Base-by-base conservation (phyloP, 805 yeast species). In the Candida saitoana region DNA sequence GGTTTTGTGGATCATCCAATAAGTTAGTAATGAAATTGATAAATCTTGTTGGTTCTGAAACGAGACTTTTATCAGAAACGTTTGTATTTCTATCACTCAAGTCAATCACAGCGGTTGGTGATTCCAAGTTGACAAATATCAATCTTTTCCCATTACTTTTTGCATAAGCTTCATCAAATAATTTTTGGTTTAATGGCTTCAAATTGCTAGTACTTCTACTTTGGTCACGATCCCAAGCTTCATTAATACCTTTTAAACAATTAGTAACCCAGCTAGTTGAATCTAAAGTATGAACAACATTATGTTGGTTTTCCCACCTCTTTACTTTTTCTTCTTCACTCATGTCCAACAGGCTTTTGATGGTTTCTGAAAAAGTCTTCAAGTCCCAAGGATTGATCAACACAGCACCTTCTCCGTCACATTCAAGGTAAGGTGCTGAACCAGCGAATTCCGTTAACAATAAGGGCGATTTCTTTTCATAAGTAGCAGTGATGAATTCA, bases 391-490 rank as follows among this genome's bases (percentile, higher is more conserved):
- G 99, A 55, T 93, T 93, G 29, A 91, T 81, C 29, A 88, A 61
- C 3, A 86, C 46, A 3, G 96, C 82, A 9, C 95, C 90, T 18
- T 77, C 65, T 1, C 71, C 72, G 11, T 53, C 46, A 36, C 62
- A 56, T 11, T 72, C 71, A 42, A 93, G 69, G 4, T 91, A 79
- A 4, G 84, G 74, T 0, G 98, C 96, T 8, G 96, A 86, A 1
- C 99, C 99, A 1, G 96, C 89, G 54, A 93, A 93, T 61, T 93
- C 99, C 30, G 96, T 86, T 42, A 93, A 63, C 36, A 93, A 75
- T 47, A 91, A 72, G 1, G 96, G 96, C 0, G 96, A 84, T 49
- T 84, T 81, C 45, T 78, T 77, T 33, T 76, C 79, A 17, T 71
- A 65, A 1, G 93, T 77, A 18, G 95, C 86, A 42, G 82, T 83